Conservation (phyloP, 2,329 filamentous ascomycete genomes). For the Scytalidium sp. region DNA sequence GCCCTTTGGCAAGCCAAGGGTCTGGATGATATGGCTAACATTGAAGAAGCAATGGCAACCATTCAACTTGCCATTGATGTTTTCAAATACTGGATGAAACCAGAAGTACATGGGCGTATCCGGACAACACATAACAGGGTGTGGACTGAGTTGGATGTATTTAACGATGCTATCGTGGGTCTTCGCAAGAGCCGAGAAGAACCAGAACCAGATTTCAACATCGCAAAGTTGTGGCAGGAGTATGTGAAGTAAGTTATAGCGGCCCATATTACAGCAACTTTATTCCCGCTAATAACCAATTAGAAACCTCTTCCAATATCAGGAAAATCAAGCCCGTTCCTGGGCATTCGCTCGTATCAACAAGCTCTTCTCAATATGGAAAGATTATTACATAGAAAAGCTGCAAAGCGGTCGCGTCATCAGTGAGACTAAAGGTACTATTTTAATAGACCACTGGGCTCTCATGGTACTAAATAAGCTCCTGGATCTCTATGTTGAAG, state of each 20-base stretch:
- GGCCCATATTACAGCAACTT: too few species aligned
- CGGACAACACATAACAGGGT: slow-evolving; percentile 16
- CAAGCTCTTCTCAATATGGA: slow-evolving; percentile 15
- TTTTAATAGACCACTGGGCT: slow-evolving; percentile 16
- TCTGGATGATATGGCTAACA: slow-evolving; percentile 16
- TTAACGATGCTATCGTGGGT: slow-evolving; percentile 18
- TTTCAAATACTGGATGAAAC: slow-evolving; percentile 14
- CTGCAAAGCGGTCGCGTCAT: slow-evolving; percentile 10
- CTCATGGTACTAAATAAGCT: slow-evolving; percentile 19
- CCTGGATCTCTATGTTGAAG: slow-evolving; percentile 16
- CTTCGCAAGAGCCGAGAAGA: slow-evolving; percentile 9
- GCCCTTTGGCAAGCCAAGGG: slow-evolving; percentile 16
- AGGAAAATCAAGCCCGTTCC: slow-evolving; percentile 13
- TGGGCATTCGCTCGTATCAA: slow-evolving; percentile 14
- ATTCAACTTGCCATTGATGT: slow-evolving; percentile 17
- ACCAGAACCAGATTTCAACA: slow-evolving; percentile 9
- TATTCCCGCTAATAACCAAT: background rate
- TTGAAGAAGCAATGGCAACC: slow-evolving; percentile 20
- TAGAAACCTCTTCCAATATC: slow-evolving; percentile 13
- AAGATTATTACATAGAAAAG: slow-evolving; percentile 8
- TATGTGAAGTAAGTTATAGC: slow-evolving; percentile 12
- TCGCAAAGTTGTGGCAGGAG: slow-evolving; percentile 17
- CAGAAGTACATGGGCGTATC: slow-evolving; percentile 16
- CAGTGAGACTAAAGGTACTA: slow-evolving; percentile 13
- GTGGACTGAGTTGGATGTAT: slow-evolving; percentile 16